Percentiles rank a stretch among this genome's conserved stretches.
These are phyloP conservation scores for Canna indica DNA, from an alignment of 176 grass and related monocot species.

Conservation along the genomic window DNA sequence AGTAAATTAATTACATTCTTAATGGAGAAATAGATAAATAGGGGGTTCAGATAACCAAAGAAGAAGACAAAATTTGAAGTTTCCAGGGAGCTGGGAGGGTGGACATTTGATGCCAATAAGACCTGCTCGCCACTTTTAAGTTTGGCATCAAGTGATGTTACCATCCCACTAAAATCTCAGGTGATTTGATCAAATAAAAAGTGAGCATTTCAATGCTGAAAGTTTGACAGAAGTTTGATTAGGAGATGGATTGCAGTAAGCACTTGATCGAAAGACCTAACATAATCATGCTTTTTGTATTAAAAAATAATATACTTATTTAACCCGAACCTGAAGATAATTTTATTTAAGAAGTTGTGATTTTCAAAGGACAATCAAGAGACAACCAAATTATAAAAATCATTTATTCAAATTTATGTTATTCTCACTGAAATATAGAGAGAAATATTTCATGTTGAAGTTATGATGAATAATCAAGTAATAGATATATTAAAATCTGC, in stretches of 20 bases:
- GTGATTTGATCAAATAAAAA: neutral
- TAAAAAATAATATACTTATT: too few relatives aligned
- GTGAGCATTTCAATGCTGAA: neutral
- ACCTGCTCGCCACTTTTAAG: neutral
- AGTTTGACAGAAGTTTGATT: too few relatives aligned
- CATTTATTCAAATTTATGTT: too few relatives aligned
- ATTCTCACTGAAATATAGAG: too few relatives aligned
- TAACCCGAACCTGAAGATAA: too few relatives aligned
- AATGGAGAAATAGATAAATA: neutral
- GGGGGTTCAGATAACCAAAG: neutral
- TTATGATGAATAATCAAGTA: too few relatives aligned
- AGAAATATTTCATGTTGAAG: too few relatives aligned
- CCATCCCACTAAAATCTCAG: neutral
- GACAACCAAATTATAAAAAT: too few relatives aligned
- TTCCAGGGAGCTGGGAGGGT: neutral
- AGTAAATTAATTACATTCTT: neutral
- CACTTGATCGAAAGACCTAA: neutral
- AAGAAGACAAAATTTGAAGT: neutral
- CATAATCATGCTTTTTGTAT: neutral
- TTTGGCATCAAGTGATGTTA: neutral
- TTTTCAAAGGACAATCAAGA: too few relatives aligned
- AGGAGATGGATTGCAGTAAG: neutral
- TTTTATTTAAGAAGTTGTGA: too few relatives aligned
- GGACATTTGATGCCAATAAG: neutral
- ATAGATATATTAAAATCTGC: too few relatives aligned